Percentiles rank a stretch among this genome's conserved stretches.
Conservation (phyloP, 495 filamentous ascomycete genomes). For the Talaromyces thailandensis region DNA sequence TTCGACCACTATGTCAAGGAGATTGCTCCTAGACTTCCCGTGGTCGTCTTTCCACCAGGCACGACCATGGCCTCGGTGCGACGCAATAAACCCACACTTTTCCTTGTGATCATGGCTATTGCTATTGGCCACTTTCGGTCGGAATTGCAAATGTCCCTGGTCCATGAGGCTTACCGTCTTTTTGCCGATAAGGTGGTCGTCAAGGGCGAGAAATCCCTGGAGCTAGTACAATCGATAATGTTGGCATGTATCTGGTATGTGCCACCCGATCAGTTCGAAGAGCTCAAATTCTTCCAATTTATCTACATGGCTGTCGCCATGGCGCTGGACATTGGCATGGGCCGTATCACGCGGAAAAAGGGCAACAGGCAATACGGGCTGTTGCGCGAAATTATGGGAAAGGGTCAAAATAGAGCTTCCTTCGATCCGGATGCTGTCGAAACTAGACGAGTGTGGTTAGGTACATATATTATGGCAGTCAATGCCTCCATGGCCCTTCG, state of each 20-base stretch:
- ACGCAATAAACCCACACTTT: constrained; percentile 57
- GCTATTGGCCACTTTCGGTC: constrained; percentile 41
- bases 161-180: constrained; percentile 54
- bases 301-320: constrained; percentile 72
- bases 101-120: constrained; percentile 60
- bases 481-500: constrained; percentile 60
- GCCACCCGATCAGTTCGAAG: constrained; percentile 63
- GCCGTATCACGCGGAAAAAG: constrained; percentile 27
- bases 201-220: constrained; percentile 62
- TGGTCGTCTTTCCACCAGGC: constrained; percentile 53
- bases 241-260: constrained; percentile 66
- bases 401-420: not conserved
- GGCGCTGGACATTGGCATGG: constrained; percentile 81
- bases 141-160: constrained; percentile 43
- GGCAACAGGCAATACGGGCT: constrained; percentile 20
- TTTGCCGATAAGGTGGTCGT: constrained; percentile 61
- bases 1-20: constrained; percentile 55
- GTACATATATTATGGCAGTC: constrained; percentile 58
- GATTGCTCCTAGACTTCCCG: constrained; percentile 59
- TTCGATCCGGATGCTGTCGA: constrained; percentile 61
- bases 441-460: constrained; percentile 58
- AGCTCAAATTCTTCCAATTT: constrained; percentile 76
- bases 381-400: constrained; percentile 22
- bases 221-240: constrained; percentile 67
- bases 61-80: constrained; percentile 55